phyloP scores from a whole-genome alignment of 1,284 basidiomycete genomes.

The Trichosporon faecale region DNA sequence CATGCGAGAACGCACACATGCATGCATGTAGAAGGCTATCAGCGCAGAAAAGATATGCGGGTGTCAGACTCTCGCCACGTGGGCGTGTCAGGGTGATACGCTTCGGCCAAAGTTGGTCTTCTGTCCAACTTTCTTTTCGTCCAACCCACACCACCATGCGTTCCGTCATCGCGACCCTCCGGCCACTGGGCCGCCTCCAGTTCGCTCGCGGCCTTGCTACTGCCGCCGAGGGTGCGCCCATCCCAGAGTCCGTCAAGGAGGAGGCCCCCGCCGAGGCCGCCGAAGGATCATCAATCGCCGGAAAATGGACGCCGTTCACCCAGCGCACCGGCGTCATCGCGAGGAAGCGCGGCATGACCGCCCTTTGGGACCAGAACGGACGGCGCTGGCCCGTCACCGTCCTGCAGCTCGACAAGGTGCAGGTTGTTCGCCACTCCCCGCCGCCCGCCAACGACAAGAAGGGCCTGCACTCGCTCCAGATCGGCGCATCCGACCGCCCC shows the following conservation, averaged over 20 bases:
- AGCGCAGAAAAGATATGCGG: background rate
- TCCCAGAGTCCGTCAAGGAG: slow-evolving; percentile 18
- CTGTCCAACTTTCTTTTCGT: background rate
- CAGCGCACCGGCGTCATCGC: slow-evolving; percentile 92
- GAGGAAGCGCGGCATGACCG: slow-evolving; percentile 92
- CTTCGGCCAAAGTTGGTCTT: slow-evolving; percentile 14
- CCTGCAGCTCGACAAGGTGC: slow-evolving; percentile 59
- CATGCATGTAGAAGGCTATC: background rate
- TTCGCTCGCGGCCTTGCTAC: slow-evolving; percentile 26
- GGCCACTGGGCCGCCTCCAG: slow-evolving; percentile 16
- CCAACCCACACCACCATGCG: slow-evolving; percentile 27
- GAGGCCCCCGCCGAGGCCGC: slow-evolving; percentile 17
- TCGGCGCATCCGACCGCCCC: slow-evolving; percentile 71
- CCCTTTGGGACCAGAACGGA: slow-evolving; percentile 87
- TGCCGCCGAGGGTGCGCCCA: slow-evolving; percentile 22
- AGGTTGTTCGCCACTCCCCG: slow-evolving; percentile 50
- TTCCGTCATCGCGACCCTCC: slow-evolving; percentile 27
- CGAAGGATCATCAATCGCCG: background rate
- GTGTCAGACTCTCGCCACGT: slow-evolving; percentile 6
- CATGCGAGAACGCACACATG: background rate
- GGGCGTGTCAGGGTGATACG: slow-evolving; percentile 7
- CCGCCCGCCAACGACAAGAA: slow-evolving; percentile 32
- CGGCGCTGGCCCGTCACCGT: slow-evolving; percentile 86
- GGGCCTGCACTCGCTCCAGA: slow-evolving; percentile 79
- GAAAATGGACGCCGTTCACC: slow-evolving; percentile 75